These are phyloP conservation scores for Diplodia sapinea DNA, from an alignment of 2,329 filamentous ascomycete species.

Conservation along the genomic window DNA sequence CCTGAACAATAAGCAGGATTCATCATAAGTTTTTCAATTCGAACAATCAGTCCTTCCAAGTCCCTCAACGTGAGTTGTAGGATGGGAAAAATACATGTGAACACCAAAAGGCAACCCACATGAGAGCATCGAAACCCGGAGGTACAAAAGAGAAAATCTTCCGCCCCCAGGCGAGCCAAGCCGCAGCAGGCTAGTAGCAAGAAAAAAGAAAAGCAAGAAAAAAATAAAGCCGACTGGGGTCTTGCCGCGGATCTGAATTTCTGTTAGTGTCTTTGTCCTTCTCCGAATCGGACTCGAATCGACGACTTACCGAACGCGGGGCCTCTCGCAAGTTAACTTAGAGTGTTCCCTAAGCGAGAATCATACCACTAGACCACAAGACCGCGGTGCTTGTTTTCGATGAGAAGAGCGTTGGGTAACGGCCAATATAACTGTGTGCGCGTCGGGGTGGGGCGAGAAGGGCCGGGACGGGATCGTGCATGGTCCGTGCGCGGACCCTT, in stretches of 20 bases:
- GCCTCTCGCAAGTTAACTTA: no score
- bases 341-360: neutral
- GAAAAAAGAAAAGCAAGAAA: neutral
- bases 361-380: constrained; percentile 1
- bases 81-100: neutral
- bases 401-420: neutral
- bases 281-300: neutral
- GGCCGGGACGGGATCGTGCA: neutral
- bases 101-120: neutral
- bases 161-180: neutral
- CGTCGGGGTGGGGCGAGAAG: neutral
- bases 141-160: neutral
- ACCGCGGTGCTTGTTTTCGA: neutral
- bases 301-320: neutral
- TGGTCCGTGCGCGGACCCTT: neutral
- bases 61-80: neutral
- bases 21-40: neutral
- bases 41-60: neutral
- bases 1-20: neutral
- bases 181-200: neutral
- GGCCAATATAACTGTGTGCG: neutral
- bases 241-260: neutral
- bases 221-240: neutral
- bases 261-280: neutral
- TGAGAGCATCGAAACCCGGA: neutral